These are phyloP conservation scores for Acorus calamus DNA, from an alignment of 106 monocot species.

Conservation along the genomic window DNA sequence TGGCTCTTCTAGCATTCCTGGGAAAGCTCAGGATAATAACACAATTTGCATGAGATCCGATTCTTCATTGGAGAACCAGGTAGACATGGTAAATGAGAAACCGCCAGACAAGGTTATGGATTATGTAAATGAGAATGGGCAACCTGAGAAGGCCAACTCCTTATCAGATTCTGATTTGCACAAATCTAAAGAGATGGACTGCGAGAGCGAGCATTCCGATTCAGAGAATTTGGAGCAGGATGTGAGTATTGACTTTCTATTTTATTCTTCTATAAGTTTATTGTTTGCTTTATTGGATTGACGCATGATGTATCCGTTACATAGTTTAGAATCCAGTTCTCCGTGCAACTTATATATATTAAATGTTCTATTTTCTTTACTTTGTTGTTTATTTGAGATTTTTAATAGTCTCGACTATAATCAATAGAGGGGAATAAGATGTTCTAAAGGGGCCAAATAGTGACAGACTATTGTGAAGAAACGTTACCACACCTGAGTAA, in stretches of 20 bases:
- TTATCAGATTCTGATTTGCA: neutral
- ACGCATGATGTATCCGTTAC: slow-evolving; percentile 13
- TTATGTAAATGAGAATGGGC: slow-evolving; percentile 2
- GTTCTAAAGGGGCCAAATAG: no score
- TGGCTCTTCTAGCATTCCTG: neutral
- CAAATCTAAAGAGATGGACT: neutral
- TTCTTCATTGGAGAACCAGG: slow-evolving; percentile 6
- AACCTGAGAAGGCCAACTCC: slow-evolving; percentile 13
- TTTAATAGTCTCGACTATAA: no score
- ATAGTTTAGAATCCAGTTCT: no score
- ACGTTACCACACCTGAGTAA: no score
- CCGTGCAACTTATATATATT: no score
- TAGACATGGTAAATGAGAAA: slow-evolving; percentile 2
- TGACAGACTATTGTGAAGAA: no score
- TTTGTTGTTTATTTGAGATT: no score
- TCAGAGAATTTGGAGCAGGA: slow-evolving; percentile 8
- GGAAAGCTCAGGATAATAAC: slow-evolving; percentile 8
- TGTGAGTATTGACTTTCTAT: neutral
- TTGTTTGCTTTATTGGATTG: no score
- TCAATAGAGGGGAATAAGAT: no score
- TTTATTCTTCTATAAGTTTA: no score
- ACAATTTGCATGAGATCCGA: slow-evolving; percentile 1
- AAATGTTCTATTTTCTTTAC: no score
- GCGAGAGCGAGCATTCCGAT: slow-evolving; percentile 17
- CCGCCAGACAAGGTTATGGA: slow-evolving; percentile 9